These are phyloP conservation scores for Casuarina glauca DNA, from an alignment of 306 rosid species.

Conservation along the genomic window DNA sequence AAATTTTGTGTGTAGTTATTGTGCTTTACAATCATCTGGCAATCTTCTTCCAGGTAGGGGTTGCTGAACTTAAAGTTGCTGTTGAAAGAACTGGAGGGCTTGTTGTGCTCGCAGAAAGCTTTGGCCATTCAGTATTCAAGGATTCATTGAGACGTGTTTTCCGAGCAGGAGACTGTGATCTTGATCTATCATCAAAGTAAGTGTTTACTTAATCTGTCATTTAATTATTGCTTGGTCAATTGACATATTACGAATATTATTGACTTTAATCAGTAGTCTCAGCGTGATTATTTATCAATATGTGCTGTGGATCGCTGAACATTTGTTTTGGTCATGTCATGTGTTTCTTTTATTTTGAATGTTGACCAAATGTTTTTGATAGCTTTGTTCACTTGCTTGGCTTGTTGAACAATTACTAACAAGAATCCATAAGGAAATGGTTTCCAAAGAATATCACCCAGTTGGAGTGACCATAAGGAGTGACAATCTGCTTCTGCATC, in stretches of 20 bases:
- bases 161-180: conserved; percentile 71
- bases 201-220: conserved; percentile 24
- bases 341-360: not conserved
- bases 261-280: not conserved
- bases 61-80: conserved; percentile 94
- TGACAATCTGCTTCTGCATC: no score
- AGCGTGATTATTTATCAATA: not conserved
- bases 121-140: conserved; percentile 89
- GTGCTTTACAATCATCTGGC: conserved; percentile 13
- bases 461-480: no score
- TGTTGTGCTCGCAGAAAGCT: conserved; percentile 96
- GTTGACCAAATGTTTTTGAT: not conserved
- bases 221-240: not conserved
- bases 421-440: no score
- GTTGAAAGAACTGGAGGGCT: conserved; percentile 97
- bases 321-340: not conserved
- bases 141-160: conserved; percentile 83
- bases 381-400: not conserved
- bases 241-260: not conserved
- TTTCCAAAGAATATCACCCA: no score
- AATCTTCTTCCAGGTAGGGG: conserved; percentile 69
- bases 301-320: not conserved
- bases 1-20: conserved; percentile 6
- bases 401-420: no score
- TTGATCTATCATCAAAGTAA: conserved; percentile 92